These are phyloP conservation scores for Tetradesmus lagerheimii DNA, from an alignment of 139 green algal species.

Conservation along the genomic window DNA sequence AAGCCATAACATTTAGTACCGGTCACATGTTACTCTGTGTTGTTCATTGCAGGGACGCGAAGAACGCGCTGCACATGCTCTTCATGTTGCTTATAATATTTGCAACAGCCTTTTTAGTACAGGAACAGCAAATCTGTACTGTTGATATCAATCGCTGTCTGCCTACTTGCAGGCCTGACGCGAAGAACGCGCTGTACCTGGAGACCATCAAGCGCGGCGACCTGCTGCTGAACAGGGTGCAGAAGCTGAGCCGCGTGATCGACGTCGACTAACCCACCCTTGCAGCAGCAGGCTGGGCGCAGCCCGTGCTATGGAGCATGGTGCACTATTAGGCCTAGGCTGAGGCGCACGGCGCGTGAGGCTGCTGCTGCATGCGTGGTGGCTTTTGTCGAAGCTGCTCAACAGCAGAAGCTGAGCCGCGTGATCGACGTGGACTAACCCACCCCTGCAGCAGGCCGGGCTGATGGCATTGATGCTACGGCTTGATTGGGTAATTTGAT, in stretches of 20 bases:
- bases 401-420: conserved; percentile 97
- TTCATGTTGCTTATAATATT: no score
- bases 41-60: no score
- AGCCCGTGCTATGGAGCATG: no score
- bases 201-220: conserved; percentile 94
- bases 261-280: conserved; percentile 85
- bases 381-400: conserved; percentile 79
- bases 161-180: conserved; percentile 84
- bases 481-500: no score
- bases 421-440: conserved; percentile 93
- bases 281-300: not conserved
- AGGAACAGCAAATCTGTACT: no score
- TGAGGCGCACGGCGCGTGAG: not conserved
- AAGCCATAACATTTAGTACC: no score
- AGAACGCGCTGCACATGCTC: no score
- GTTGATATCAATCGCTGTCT: conserved; percentile 28
- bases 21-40: no score
- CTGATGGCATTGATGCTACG: no score
- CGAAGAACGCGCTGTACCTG: conserved; percentile 94
- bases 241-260: conserved; percentile 96
- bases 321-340: no score
- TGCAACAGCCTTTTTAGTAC: no score
- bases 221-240: conserved; percentile 94
- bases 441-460: no score
- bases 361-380: not conserved